These are phyloP conservation scores for Pestalotiopsis sp. DNA, from an alignment of 2,329 filamentous ascomycete genomes.

Conservation along the genomic window DNA sequence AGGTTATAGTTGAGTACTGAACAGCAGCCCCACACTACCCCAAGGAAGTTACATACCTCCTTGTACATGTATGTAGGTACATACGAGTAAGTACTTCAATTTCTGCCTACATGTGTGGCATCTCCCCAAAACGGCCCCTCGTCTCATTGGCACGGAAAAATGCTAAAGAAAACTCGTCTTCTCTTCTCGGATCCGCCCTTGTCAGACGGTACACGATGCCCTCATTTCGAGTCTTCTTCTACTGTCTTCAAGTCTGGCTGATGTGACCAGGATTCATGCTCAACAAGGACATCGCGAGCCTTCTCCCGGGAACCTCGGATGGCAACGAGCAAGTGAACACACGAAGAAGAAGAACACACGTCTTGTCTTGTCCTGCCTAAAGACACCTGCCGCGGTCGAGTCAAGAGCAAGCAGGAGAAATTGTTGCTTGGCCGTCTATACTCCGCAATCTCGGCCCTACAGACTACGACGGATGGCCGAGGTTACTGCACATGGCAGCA, in stretches of 20 bases:
- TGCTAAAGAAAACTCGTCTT: not conserved
- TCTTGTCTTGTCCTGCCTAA: not conserved
- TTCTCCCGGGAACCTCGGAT: not conserved
- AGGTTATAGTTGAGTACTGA: not conserved
- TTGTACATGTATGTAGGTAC: not conserved
- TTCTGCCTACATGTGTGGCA: not conserved
- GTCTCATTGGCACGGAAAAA: not conserved
- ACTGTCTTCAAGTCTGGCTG: not conserved
- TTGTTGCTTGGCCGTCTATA: not conserved
- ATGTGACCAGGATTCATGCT: no score
- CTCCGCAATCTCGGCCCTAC: conserved; percentile 1
- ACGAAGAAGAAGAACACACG: not conserved
- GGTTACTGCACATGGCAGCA: conserved; percentile 10
- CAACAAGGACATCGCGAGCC: not conserved
- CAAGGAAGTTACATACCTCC: not conserved
- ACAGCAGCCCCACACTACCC: not conserved
- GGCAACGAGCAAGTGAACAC: not conserved
- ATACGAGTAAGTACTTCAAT: not conserved
- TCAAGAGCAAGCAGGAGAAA: not conserved
- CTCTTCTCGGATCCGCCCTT: not conserved
- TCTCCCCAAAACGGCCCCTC: not conserved
- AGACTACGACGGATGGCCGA: not conserved
- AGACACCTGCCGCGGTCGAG: not conserved
- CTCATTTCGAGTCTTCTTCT: not conserved
- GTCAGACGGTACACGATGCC: not conserved